Percentiles rank a stretch among this genome's conserved stretches.
These are phyloP conservation scores for Fusarium haematococcum DNA, from an alignment of 2,329 filamentous ascomycete species.

Conservation along the genomic window DNA sequence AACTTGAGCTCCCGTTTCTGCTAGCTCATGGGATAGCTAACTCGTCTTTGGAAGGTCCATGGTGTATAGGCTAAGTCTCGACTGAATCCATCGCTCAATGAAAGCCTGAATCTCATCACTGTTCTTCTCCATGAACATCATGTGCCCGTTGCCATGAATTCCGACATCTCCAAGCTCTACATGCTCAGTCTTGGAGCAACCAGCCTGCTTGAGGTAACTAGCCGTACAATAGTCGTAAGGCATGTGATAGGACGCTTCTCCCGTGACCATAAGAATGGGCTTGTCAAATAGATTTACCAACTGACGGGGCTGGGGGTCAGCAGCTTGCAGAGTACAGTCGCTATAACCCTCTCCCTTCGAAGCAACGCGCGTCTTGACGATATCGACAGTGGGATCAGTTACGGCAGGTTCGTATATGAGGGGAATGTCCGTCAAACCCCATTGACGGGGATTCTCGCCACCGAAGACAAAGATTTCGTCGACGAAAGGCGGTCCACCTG, in stretches of 20 bases:
- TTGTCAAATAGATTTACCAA: constrained; percentile 51
- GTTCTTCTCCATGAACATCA: constrained; percentile 44
- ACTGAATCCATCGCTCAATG: constrained; percentile 30
- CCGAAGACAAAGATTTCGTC: constrained; percentile 55
- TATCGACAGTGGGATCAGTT: constrained; percentile 18
- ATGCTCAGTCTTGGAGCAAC: constrained; percentile 33
- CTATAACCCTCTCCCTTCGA: constrained; percentile 10
- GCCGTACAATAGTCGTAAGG: constrained; percentile 39
- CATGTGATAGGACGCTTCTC: constrained; percentile 34
- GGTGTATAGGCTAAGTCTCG: background rate
- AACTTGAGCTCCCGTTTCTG: background rate
- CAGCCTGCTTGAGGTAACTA: constrained; percentile 35
- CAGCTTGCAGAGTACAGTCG: constrained; percentile 33
- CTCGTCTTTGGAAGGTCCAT: background rate
- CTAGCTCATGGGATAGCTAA: background rate
- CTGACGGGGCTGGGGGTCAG: constrained; percentile 17
- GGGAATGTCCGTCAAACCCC: constrained; percentile 61
- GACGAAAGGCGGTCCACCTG: constrained; percentile 60
- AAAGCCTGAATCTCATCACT: constrained; percentile 31
- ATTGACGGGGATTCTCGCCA: constrained; percentile 51
- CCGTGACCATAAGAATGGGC: constrained; percentile 37
- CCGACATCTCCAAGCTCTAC: constrained; percentile 34
- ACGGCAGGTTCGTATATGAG: constrained; percentile 59
- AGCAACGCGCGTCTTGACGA: constrained; percentile 18
- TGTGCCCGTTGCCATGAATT: constrained; percentile 39